These are phyloP conservation scores for Pterocarpus santalinus DNA, from an alignment of 306 rosid genomes.

Conservation along the genomic window DNA sequence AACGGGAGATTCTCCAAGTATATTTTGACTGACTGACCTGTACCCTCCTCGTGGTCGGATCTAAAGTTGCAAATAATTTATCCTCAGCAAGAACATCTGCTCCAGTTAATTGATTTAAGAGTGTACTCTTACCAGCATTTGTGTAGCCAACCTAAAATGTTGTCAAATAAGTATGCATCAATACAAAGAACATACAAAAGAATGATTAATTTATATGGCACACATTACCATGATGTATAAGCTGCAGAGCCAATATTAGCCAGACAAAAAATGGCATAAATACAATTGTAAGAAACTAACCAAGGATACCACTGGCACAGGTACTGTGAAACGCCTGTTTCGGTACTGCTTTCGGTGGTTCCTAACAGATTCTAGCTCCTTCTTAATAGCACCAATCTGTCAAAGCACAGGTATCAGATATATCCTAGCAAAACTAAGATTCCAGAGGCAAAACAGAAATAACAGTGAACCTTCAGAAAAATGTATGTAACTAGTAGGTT, in stretches of 20 bases:
- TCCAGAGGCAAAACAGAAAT: conserved; percentile 17
- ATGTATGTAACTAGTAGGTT: conserved; percentile 16
- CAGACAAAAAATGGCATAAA: conserved; percentile 29
- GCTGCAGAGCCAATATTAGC: conserved; percentile 32
- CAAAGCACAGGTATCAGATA: conserved; percentile 46
- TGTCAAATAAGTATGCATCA: conserved; percentile 39
- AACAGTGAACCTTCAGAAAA: conserved; percentile 5
- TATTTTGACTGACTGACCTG: conserved; percentile 78
- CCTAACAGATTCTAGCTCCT: conserved; percentile 90
- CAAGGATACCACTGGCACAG: conserved; percentile 95
- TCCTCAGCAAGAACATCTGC: conserved; percentile 97
- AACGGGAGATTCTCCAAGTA: conserved; percentile 27
- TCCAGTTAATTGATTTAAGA: conserved; percentile 90
- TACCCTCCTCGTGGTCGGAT: conserved; percentile 98
- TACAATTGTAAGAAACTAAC: conserved; percentile 52
- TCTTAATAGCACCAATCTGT: conserved; percentile 81
- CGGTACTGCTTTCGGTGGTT: conserved; percentile 93
- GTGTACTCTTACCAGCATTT: conserved; percentile 98
- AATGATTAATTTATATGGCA: conserved; percentile 16
- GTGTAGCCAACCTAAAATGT: conserved; percentile 92
- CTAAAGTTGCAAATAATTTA: conserved; percentile 93
- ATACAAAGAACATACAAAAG: conserved; percentile 17
- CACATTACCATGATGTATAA: conserved; percentile 10
- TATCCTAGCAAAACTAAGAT: conserved; percentile 29
- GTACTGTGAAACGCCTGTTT: conserved; percentile 80